Evolutionary conservation across 768 basidiomycete species (phyloP).

Genomic region (Termitomyces sp.): DNA sequence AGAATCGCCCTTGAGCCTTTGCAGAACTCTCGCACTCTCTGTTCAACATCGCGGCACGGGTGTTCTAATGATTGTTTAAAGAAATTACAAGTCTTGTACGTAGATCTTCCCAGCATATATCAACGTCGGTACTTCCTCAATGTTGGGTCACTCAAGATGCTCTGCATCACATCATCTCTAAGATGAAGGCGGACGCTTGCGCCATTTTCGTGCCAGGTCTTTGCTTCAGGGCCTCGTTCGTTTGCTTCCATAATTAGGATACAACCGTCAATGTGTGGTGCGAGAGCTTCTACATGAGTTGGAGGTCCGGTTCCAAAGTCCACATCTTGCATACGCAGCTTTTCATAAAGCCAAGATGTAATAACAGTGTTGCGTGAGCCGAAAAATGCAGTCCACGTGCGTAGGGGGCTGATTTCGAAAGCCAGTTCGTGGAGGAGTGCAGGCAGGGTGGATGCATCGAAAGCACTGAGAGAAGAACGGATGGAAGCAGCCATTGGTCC

Average conservation of each 20-base stretch:
- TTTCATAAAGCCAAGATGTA: slow-evolving; percentile 26
- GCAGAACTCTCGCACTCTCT: not conserved
- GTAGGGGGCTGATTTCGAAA: slow-evolving; percentile 23
- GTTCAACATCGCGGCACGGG: not conserved
- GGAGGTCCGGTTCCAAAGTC: slow-evolving; percentile 27
- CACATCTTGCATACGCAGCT: slow-evolving; percentile 24
- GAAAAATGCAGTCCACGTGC: slow-evolving; percentile 30
- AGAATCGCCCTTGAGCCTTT: not conserved
- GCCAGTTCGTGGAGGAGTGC: slow-evolving; percentile 30
- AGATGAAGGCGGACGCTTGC: slow-evolving; percentile 21
- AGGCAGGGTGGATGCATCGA: slow-evolving; percentile 19
- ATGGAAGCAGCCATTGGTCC: slow-evolving; percentile 21
- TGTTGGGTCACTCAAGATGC: slow-evolving; percentile 19
- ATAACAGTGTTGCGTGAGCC: slow-evolving; percentile 26
- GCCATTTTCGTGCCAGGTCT: slow-evolving; percentile 19
- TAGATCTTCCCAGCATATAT: not conserved
- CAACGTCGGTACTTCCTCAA: slow-evolving; percentile 15
- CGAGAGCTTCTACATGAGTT: slow-evolving; percentile 24
- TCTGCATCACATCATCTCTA: slow-evolving; percentile 17
- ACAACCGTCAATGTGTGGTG: slow-evolving; percentile 29
- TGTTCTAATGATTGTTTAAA: not conserved
- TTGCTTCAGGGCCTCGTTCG: not conserved
- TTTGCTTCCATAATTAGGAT: slow-evolving; percentile 25
- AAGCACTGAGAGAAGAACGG: slow-evolving; percentile 19
- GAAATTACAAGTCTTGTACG: not conserved